These are phyloP conservation scores for Colletotrichum nymphaeae DNA, from an alignment of 2,329 filamentous ascomycete species.

Conservation along the genomic window DNA sequence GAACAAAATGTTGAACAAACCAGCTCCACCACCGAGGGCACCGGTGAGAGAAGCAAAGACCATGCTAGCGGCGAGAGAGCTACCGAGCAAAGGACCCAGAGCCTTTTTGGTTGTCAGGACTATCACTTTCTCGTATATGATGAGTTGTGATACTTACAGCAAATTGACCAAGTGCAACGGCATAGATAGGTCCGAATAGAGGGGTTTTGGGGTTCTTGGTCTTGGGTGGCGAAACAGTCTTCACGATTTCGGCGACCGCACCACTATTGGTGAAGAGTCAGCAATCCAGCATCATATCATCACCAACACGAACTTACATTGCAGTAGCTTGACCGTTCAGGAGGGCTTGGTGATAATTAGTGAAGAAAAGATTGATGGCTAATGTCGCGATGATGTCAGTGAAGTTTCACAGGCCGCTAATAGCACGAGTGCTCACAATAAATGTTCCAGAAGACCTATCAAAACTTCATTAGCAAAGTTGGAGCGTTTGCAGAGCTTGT, in stretches of 20 bases:
- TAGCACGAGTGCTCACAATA: background rate
- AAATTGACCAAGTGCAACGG: background rate
- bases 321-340: slow-evolving; percentile 13
- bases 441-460: slow-evolving; percentile 18
- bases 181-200: background rate
- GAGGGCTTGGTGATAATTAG: slow-evolving; percentile 19
- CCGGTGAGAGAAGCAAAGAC: background rate
- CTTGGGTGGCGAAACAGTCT: background rate
- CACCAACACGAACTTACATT: background rate
- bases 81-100: background rate
- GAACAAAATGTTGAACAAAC: slow-evolving; percentile 4
- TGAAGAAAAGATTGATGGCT: slow-evolving; percentile 23
- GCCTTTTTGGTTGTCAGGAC: background rate
- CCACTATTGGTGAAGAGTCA: background rate
- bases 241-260: slow-evolving; percentile 18
- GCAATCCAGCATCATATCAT: background rate
- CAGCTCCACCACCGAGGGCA: background rate
- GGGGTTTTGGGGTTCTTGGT: background rate
- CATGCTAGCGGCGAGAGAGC: background rate
- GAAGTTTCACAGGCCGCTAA: background rate
- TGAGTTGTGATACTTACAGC: background rate
- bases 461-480: background rate
- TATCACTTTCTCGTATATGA: background rate
- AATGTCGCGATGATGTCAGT: background rate
- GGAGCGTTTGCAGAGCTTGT: fast-evolving